A percentile compares a stretch with the other conserved stretches of the same genome.
phyloP scores from a whole-genome alignment of 345 rosid genomes.

The Angophora floribunda region DNA sequence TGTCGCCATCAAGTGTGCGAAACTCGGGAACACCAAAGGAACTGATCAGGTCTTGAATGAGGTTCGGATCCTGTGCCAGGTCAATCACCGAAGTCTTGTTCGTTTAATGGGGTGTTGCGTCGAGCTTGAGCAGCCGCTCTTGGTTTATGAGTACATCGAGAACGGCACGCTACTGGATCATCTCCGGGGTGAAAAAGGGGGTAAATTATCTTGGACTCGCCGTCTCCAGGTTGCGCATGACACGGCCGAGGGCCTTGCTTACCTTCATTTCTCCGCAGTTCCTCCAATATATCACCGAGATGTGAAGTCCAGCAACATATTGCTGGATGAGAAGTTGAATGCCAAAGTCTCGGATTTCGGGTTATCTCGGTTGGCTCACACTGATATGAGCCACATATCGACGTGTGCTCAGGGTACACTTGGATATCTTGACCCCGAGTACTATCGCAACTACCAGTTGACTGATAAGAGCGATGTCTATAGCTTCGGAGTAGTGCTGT shows the following conservation, averaged over 20 bases:
- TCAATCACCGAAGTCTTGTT: slow-evolving; percentile 39
- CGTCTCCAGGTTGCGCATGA: slow-evolving; percentile 32
- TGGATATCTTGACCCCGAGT: slow-evolving; percentile 42
- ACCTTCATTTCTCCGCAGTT: slow-evolving; percentile 32
- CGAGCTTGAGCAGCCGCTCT: slow-evolving; percentile 36
- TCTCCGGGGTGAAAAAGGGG: slow-evolving; percentile 1
- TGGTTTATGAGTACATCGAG: slow-evolving; percentile 35
- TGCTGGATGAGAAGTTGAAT: slow-evolving; percentile 26
- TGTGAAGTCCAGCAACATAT: slow-evolving; percentile 44
- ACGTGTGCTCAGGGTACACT: slow-evolving; percentile 50
- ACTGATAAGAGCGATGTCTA: slow-evolving; percentile 52
- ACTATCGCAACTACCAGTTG: slow-evolving; percentile 29
- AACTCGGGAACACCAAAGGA: slow-evolving; percentile 38
- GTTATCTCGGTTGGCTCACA: slow-evolving; percentile 29
- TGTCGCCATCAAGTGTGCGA: slow-evolving; percentile 47
- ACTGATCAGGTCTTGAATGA: slow-evolving; percentile 45
- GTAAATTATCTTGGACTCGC: slow-evolving; percentile 6
- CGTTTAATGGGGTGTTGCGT: slow-evolving; percentile 40
- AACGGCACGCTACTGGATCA: slow-evolving; percentile 34
- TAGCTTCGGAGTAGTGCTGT: slow-evolving; percentile 42
- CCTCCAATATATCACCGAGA: slow-evolving; percentile 45
- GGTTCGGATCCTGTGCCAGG: slow-evolving; percentile 46
- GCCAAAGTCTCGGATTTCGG: slow-evolving; percentile 49
- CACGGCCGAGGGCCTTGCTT: slow-evolving; percentile 32
- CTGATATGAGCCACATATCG: slow-evolving; percentile 32